A percentile compares a stretch with the other conserved stretches of the same genome.
Conservation (phyloP, 2,329 filamentous ascomycete species). For the Aspergillus pseudotamarii region DNA sequence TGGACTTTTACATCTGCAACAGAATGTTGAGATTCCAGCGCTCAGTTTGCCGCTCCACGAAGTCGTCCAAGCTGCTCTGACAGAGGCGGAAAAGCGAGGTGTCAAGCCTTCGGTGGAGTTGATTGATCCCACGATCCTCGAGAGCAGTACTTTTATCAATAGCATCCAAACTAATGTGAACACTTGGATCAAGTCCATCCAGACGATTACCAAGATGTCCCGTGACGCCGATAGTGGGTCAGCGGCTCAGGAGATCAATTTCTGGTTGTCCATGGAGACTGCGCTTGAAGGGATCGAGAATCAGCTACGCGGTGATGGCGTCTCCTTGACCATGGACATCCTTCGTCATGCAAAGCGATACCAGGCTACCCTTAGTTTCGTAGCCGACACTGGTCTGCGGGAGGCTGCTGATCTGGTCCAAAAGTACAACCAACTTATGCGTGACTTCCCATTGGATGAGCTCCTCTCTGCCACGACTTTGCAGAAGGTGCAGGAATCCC, state of each 20-base stretch:
- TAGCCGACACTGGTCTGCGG: slow-evolving; percentile 91
- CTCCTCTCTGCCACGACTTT: slow-evolving; percentile 88
- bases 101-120: slow-evolving; percentile 74
- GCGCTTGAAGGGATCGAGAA: slow-evolving; percentile 88
- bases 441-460: slow-evolving; percentile 95
- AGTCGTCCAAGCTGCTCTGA: slow-evolving; percentile 80
- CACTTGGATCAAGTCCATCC: slow-evolving; percentile 98
- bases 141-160: slow-evolving; percentile 91
- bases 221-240: slow-evolving; percentile 77
- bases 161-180: slow-evolving; percentile 92
- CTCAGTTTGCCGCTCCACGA: slow-evolving; percentile 85
- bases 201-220: slow-evolving; percentile 91
- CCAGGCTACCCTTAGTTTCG: slow-evolving; percentile 95
- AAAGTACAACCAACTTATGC: slow-evolving; percentile 98
- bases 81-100: slow-evolving; percentile 70
- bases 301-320: slow-evolving; percentile 85
- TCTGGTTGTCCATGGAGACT: slow-evolving; percentile 97
- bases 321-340: slow-evolving; percentile 88
- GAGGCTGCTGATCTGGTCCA: slow-evolving; percentile 95
- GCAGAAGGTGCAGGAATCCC: slow-evolving; percentile 83
- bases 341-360: slow-evolving; percentile 97
- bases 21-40: slow-evolving; percentile 97
- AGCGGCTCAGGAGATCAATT: slow-evolving; percentile 97
- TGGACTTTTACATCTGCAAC: slow-evolving; percentile 86
- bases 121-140: slow-evolving; percentile 73